Evolutionary conservation across 2,329 filamentous ascomycete genomes (phyloP), one percentile per base, ranked within the genome.

Genomic region (Zymoseptoria crescenta): DNA sequence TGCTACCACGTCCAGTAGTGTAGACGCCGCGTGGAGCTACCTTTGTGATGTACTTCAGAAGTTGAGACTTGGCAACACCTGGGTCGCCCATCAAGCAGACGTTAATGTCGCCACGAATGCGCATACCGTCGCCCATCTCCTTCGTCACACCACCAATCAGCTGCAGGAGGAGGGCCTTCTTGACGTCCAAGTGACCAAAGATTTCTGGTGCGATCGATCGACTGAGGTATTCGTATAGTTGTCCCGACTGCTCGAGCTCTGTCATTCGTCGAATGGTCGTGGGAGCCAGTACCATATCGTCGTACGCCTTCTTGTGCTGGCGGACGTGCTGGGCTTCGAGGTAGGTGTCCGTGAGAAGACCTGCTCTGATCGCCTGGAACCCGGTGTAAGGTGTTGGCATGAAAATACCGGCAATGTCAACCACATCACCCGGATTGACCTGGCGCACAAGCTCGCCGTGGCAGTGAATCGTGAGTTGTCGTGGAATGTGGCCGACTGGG

Each of bases 11-110:
- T 62, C 88, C 88, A 3, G 88, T 89, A 4, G 88, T 92, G 76
- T 92, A 92, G 10, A 92, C 87, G 68, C 91, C 92, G 63, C 94
- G 89, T 62, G 94, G 94, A 1, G 94, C 93, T 29, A 99, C 94
- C 78, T 99, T 97, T 65, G 91, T 91, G 72, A 99, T 97, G 74
- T 99, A 99, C 77, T 96, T 97, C 66, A 99, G 83, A 66, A 99
- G 79, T 79, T 99, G 94, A 45, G 94, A 99, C 79, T 99, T 99
- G 78, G 94, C 94, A 72, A 99, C 94, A 90, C 94, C 94, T 73
- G 94, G 94, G 71, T 99, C 94, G 81, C 94, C 94, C 94, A 99
- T 99, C 70, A 99, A 79, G 74, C 94, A 97, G 63, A 99, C 87
- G 77, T 99, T 99, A 80, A 99, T 96, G 72, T 99, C 94, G 69